phyloP scores from a whole-genome alignment of 2,329 filamentous ascomycete genomes.

The Neoarthrinium moseri region DNA sequence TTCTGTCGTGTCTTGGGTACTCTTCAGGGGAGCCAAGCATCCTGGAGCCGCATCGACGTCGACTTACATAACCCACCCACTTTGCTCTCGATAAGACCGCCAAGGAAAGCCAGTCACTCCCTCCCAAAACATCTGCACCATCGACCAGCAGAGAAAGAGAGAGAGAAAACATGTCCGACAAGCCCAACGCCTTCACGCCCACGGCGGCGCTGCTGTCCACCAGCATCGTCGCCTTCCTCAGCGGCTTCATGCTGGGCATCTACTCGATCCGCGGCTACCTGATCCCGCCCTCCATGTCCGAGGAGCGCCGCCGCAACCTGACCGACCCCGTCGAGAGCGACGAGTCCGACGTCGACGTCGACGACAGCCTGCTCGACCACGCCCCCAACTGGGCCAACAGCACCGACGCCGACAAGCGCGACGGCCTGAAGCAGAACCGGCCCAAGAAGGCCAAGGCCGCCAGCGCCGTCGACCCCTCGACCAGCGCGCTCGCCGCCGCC shows the following conservation, averaged over 20 bases:
- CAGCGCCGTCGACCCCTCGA: constrained; percentile 28
- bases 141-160: neutral
- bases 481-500: constrained; percentile 26
- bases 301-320: constrained; percentile 55
- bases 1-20: no score
- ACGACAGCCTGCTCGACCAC: constrained; percentile 59
- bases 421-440: constrained; percentile 44
- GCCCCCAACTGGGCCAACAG: constrained; percentile 67
- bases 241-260: constrained; percentile 79
- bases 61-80: no score
- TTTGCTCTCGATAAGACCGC: no score
- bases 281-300: constrained; percentile 52
- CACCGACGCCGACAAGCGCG: constrained; percentile 55
- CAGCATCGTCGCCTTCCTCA: constrained; percentile 69
- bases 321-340: constrained; percentile 66
- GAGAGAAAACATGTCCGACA: no score
- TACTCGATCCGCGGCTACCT: constrained; percentile 65
- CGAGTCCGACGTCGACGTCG: constrained; percentile 65
- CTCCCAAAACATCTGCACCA: no score
- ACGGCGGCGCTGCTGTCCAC: constrained; percentile 69
- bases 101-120: no score
- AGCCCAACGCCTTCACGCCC: constrained; percentile 31
- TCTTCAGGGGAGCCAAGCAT: no score
- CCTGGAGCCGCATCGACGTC: no score
- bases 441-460: constrained; percentile 14